These are phyloP conservation scores for Monosporascus cannonballus DNA, from an alignment of 2,329 filamentous ascomycete species.

Conservation along the genomic window DNA sequence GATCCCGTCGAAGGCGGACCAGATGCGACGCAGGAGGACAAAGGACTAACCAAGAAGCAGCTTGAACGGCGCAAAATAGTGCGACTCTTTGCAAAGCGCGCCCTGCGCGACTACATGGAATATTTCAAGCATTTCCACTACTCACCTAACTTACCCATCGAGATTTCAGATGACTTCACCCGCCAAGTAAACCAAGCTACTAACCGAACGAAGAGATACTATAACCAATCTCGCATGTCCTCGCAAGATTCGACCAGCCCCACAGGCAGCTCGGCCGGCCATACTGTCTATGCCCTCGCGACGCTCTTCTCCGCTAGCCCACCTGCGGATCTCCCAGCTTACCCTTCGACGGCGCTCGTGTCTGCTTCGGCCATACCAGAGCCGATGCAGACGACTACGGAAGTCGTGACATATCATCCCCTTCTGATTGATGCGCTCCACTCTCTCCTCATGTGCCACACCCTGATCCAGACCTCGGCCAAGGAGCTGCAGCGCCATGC, in stretches of 20 bases:
- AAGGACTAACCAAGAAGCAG: slow-evolving; percentile 16
- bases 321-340: slow-evolving; percentile 60
- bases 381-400: slow-evolving; percentile 34
- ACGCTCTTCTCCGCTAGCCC: slow-evolving; percentile 66
- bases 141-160: slow-evolving; percentile 61
- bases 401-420: slow-evolving; percentile 74
- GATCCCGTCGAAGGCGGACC: slow-evolving; percentile 6
- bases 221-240: slow-evolving; percentile 33
- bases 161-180: slow-evolving; percentile 51
- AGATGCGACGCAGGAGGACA: slow-evolving; percentile 7
- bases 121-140: slow-evolving; percentile 75
- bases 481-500: slow-evolving; percentile 76
- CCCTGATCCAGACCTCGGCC: slow-evolving; percentile 70
- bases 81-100: slow-evolving; percentile 68
- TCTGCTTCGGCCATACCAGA: slow-evolving; percentile 20
- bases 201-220: slow-evolving; percentile 23
- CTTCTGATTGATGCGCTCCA: slow-evolving; percentile 74
- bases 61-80: slow-evolving; percentile 62
- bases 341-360: slow-evolving; percentile 44
- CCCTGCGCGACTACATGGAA: slow-evolving; percentile 65
- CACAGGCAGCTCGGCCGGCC: slow-evolving; percentile 18
- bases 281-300: slow-evolving; percentile 42
- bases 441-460: slow-evolving; percentile 70
- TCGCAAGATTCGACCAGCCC: slow-evolving; percentile 32
- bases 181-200: slow-evolving; percentile 51